phyloP scores from a whole-genome alignment of 2,329 filamentous ascomycete genomes.

The Chrysoporthe cubensis region DNA sequence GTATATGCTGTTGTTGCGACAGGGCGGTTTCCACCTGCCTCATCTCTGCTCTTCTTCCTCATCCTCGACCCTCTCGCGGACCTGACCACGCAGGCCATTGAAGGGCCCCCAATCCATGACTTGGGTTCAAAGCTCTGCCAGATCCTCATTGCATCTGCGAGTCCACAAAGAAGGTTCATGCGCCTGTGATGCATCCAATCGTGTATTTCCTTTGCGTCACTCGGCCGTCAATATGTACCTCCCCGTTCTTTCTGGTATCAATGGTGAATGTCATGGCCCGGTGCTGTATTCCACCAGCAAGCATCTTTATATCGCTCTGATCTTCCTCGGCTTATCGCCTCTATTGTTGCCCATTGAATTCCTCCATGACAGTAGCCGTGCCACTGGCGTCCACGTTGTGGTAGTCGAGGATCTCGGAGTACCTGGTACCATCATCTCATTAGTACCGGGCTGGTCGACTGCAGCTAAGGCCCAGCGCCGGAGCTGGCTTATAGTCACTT shows the following conservation, averaged over 20 bases:
- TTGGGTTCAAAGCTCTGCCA: slow-evolving; percentile 12
- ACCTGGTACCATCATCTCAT: slow-evolving; percentile 62
- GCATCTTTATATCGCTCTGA: neutral
- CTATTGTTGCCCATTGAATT: slow-evolving; percentile 44
- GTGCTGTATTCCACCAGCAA: slow-evolving; percentile 21
- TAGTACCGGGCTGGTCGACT: neutral
- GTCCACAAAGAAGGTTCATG: slow-evolving; percentile 7
- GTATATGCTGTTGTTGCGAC: slow-evolving; percentile 22
- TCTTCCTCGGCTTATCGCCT: neutral
- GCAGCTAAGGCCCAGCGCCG: too few species aligned
- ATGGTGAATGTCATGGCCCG: slow-evolving; percentile 23
- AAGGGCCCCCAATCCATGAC: slow-evolving; percentile 10
- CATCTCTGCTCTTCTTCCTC: slow-evolving; percentile 14
- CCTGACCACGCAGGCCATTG: neutral
- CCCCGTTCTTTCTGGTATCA: slow-evolving; percentile 26
- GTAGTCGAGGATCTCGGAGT: slow-evolving; percentile 98
- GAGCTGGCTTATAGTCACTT: slow-evolving; percentile 42
- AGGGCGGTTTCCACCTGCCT: slow-evolving; percentile 7
- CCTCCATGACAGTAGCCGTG: slow-evolving; percentile 42
- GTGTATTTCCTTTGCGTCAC: slow-evolving; percentile 23
- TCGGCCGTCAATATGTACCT: slow-evolving; percentile 15
- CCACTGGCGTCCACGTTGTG: slow-evolving; percentile 78
- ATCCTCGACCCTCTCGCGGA: neutral
- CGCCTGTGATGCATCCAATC: slow-evolving; percentile 26
- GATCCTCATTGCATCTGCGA: neutral